Evolutionary conservation across 441 rosid genomes (phyloP), one percentile per base, ranked within the genome.

Genomic region (Manihot esculenta): DNA sequence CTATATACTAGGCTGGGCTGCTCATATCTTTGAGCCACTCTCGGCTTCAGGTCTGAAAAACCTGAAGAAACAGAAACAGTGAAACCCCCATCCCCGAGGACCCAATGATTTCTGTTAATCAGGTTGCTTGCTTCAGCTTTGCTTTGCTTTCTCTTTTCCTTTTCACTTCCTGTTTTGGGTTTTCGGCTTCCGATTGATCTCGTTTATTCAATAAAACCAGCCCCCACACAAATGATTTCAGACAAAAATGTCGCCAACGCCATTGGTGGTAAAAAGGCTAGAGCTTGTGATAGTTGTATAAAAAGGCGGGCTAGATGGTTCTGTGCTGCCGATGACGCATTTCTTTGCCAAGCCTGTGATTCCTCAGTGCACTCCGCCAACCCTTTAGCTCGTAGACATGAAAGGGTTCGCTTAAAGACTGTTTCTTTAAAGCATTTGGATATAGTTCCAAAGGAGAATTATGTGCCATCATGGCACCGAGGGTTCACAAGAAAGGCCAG

Each of bases 251-350:
- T 84, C 7, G 91, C 94, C 27, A 84, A 82, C 76, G 94, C 86
- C 56, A 83, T 89, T 42, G 92, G 92, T 41, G 98, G 92, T 47
- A 94, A 86, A 78, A 92, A 94, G 11, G 94, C 97, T 3, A 83
- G 99, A 50, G 94, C 99, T 4, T 94, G 99, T 69, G 98, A 94
- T 70, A 86, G 84, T 74, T 94, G 99, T 74, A 82, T 89, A 65
- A 81, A 80, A 77, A 84, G 80, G 71, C 80, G 98, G 13, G 98
- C 99, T 2, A 82, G 96, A 5, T 94, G 98, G 99, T 90, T 90
- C 74, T 92, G 99, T 44, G 94, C 96, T 0, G 93, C 99, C 3
- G 99, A 94, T 66, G 99, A 94, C 77, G 99, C 99, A 18, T 92
- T 94, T 68, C 94, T 94, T 56, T 94, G 99, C 80, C 98, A 90